Conservation (phyloP, 306 rosid species). For the Vigna radiata region DNA sequence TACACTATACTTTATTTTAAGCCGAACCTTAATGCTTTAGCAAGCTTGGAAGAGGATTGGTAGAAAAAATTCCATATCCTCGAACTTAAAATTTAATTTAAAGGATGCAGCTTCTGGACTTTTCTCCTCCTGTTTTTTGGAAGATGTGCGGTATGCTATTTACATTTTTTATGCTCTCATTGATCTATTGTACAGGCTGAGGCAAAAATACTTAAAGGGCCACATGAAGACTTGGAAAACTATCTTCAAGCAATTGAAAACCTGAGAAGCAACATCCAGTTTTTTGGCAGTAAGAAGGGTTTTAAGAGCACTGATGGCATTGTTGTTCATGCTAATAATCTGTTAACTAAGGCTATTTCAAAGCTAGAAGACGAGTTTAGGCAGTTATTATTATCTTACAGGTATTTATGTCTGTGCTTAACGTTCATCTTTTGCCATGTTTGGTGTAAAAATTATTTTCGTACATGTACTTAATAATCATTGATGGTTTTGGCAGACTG, state of each 20-base stretch:
- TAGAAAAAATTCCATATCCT: not conserved
- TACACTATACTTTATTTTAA: not conserved
- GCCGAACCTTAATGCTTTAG: not conserved
- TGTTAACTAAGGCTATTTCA: constrained; percentile 84
- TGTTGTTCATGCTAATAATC: constrained; percentile 69
- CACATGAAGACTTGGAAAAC: constrained; percentile 91
- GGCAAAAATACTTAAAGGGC: constrained; percentile 78
- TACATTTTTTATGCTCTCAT: constrained; percentile 28
- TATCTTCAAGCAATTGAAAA: constrained; percentile 90
- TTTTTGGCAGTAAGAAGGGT: constrained; percentile 75
- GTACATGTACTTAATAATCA: constrained; percentile 26
- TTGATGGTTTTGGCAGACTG: constrained; percentile 9
- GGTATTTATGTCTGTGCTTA: constrained; percentile 60
- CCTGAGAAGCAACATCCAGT: constrained; percentile 78
- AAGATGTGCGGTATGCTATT: not conserved
- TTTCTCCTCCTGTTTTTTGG: not conserved
- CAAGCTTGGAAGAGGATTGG: constrained; percentile 2
- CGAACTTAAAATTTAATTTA: not conserved
- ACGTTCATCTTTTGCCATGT: constrained; percentile 36
- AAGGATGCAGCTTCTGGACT: constrained; percentile 13
- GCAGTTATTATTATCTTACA: constrained; percentile 73
- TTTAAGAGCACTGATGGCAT: constrained; percentile 77
- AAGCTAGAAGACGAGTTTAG: constrained; percentile 91
- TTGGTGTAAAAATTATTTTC: constrained; percentile 32
- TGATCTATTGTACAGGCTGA: constrained; percentile 69